Conservation (phyloP, 192 early-diverging fungal genomes). For the Bifiguratus adelaidae region DNA sequence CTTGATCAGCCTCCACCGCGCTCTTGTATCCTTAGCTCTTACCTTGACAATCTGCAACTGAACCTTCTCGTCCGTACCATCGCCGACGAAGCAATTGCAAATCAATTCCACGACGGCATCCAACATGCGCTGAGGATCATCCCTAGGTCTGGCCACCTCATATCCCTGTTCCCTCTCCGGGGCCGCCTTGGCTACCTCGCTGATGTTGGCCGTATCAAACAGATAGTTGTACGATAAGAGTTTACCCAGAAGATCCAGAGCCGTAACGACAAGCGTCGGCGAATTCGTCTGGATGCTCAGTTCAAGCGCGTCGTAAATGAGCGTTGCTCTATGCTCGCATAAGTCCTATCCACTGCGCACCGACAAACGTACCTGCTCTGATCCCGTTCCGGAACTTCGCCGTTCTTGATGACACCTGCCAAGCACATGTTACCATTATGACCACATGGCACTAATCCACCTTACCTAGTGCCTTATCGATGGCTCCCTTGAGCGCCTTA, state of each 20-base stretch:
- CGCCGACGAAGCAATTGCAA: conserved; percentile 68
- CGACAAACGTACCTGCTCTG: conserved; percentile 1
- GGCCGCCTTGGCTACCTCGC: conserved; percentile 1
- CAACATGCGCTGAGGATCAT: conserved; percentile 30
- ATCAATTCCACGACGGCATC: conserved; percentile 65
- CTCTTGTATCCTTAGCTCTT: not conserved
- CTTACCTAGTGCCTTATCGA: conserved; percentile 35
- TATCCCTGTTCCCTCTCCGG: not conserved
- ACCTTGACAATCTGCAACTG: conserved; percentile 87
- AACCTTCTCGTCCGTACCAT: conserved; percentile 73
- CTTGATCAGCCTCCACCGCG: not conserved
- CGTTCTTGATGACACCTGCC: conserved; percentile 8
- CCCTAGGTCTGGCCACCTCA: conserved; percentile 13
- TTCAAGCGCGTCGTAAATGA: conserved; percentile 58
- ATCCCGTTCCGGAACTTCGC: conserved; percentile 1
- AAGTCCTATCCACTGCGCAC: not conserved
- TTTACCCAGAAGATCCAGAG: conserved; percentile 78
- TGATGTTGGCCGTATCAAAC: conserved; percentile 26
- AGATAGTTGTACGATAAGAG: conserved; percentile 57
- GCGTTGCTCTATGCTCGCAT: conserved; percentile 5
- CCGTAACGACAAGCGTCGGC: conserved; percentile 46
- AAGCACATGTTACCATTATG: too few relatives aligned
- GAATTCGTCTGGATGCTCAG: conserved; percentile 61
- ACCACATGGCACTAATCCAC: too few relatives aligned
- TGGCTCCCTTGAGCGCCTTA: conserved; percentile 30